A percentile compares a stretch with the other conserved stretches of the same genome.
phyloP scores from a whole-genome alignment of 2,329 filamentous ascomycete genomes.

The Helotiales sp. region DNA sequence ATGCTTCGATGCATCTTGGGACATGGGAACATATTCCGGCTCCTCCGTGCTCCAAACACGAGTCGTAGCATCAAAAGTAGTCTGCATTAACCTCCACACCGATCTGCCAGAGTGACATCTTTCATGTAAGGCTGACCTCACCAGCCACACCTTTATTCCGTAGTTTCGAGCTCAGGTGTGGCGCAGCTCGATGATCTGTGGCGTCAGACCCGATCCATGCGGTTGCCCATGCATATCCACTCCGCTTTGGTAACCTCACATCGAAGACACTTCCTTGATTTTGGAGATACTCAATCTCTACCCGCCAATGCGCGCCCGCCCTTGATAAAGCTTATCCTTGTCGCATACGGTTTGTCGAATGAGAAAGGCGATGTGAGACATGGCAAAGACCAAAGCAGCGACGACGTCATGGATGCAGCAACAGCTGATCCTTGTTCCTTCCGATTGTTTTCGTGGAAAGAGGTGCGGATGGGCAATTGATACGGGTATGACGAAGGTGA shows the following conservation, averaged over 20 bases:
- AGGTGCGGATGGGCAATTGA: not conserved
- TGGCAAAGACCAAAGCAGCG: not conserved
- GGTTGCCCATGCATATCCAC: not conserved
- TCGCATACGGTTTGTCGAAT: not conserved
- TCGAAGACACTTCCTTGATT: slow-evolving; percentile 5
- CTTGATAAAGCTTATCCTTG: not conserved
- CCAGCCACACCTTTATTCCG: slow-evolving; percentile 4
- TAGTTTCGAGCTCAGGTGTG: too few relatives aligned
- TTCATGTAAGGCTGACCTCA: slow-evolving; percentile 4
- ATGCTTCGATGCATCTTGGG: too few relatives aligned
- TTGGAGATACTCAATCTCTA: not conserved
- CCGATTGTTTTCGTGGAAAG: not conserved
- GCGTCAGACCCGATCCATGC: not conserved
- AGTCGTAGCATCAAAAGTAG: not conserved
- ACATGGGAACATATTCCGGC: too few relatives aligned
- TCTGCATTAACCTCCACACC: not conserved
- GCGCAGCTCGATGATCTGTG: slow-evolving; percentile 8
- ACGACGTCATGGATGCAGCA: not conserved
- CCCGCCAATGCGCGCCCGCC: not conserved
- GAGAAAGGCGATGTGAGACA: not conserved
- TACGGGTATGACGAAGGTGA: not conserved
- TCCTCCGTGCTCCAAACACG: not conserved
- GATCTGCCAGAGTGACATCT: not conserved
- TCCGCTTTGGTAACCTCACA: not conserved
- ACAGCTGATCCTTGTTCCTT: not conserved